Evolutionary conservation across 78 protist genomes (phyloP).

Genomic region (Dictyostelium brefeldianum): DNA sequence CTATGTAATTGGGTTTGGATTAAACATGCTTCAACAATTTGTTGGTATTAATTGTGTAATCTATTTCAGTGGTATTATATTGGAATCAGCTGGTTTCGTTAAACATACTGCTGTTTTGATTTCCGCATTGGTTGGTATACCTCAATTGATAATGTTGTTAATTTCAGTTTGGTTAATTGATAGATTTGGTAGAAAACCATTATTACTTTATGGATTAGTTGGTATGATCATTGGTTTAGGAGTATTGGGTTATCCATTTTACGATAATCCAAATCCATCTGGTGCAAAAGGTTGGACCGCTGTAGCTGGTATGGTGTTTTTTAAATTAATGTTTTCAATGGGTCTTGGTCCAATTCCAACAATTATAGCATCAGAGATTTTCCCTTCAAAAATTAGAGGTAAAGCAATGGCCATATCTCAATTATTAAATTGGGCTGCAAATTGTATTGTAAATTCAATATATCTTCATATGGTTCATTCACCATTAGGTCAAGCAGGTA

Average conservation of each 20-base stretch:
- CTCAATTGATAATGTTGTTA: conserved; percentile 58
- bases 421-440: conserved; percentile 59
- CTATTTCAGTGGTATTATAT: conserved; percentile 40
- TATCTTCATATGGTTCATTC: conserved; percentile 11
- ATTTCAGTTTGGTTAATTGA: conserved; percentile 65
- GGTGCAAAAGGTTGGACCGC: conserved; percentile 43
- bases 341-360: conserved; percentile 73
- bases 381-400: conserved; percentile 66
- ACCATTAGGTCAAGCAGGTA: conserved; percentile 41
- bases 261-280: neutral
- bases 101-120: conserved; percentile 44
- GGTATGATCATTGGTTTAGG: conserved; percentile 55
- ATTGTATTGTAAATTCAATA: conserved; percentile 50
- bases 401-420: conserved; percentile 56
- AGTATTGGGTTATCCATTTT: conserved; percentile 51
- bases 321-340: conserved; percentile 43
- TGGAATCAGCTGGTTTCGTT: conserved; percentile 53
- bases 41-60: conserved; percentile 74
- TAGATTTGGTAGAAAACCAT: conserved; percentile 66
- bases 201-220: conserved; percentile 1
- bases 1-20: conserved; percentile 63
- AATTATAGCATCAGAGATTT: conserved; percentile 40
- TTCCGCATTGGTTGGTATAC: conserved; percentile 67
- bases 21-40: conserved; percentile 75
- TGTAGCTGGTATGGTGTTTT: conserved; percentile 62